Evolutionary conservation across 1,284 basidiomycete genomes (phyloP), one percentile per base, ranked within the genome.

Genomic region (Irpex sp.): DNA sequence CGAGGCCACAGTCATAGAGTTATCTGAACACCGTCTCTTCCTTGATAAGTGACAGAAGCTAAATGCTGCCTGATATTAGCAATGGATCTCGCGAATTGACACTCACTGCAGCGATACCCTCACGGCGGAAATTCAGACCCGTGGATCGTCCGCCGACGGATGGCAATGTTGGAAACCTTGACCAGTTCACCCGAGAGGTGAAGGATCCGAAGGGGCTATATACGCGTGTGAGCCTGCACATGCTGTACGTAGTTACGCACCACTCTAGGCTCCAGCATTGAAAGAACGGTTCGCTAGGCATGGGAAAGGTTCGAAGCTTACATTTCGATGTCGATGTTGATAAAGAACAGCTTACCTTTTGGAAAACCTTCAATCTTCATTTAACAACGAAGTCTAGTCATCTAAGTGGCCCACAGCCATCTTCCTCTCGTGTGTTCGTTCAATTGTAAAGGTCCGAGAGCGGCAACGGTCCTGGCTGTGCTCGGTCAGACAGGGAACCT

Each of bases 181-280:
- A 40, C 38, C n/a, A 21, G 31, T 55, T 55, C 54, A 55, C 34
- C 8, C 19, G 48, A 51, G 40, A n/a, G 49, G 49, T 52, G 13
- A 52, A 52, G 49, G 49, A 52, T 52, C 49, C 49, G 49, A 52
- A 52, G 54, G 54, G 31, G 54, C 54, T 55, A n/a, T 52, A 55
- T 55, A 19, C 34, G 19, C 19, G 54, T 36, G 54, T 55, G 54
- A 36, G 54, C 19, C 8, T 7, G 34, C 49, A 52, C 49, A 52
- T 52, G 49, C 15, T n/a, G 49, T n/a, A 52, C 49, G 8, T 52
- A 8, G 49, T 52, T n/a, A 52, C n/a, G 21, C 54, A 55, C 54
- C 54, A 55, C 54, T 55, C 54, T 55, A 11, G 19, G 54, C 26
- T 40, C 38, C 38, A 40, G 38, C 38, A 40, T 40, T 40, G 38